Evolutionary conservation across 2,329 filamentous ascomycete genomes (phyloP), one percentile per base, ranked within the genome.

Genomic region (Ophiosphaerella herpotricha): DNA sequence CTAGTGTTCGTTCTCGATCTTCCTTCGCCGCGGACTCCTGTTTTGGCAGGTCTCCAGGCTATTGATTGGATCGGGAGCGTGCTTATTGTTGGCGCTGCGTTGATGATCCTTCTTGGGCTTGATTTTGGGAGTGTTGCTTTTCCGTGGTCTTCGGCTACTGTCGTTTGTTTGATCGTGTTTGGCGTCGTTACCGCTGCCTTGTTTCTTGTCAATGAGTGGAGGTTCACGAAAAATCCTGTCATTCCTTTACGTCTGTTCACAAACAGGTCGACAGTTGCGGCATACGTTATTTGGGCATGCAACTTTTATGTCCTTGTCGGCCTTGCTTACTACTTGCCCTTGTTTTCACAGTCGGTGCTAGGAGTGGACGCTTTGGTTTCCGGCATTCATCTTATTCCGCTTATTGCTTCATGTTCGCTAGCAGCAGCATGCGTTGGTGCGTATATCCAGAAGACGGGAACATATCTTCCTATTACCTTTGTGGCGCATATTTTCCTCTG

Each of bases 261-360:
- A 1, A 74, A 77, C 13, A 61, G 72, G 29, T 83, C 85, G 1
- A 86, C 83, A 46, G 66, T 83, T 9, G 85, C 85, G 0, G 76
- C 79, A 3, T 77, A 29, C 11, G 11, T 29, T 29, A 11, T 29
- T 29, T 29, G 26, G 26, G 26, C 26, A 7, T 29, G 7, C 26
- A 29, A 29, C 26, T 29, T 29, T 11, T 29, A 29, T 29, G 11
- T 29, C 87, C n/a, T 61, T 73, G 1, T 75, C 82, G 1, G 71
- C 71, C 3, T 79, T 78, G 58, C 71, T 74, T 91, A 89, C 71
- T 91, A 88, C 62, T 75, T 91, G 21, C 89, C 89, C 0, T 77
- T 91, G 0, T 91, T 86, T 71, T 86, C 90, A 46, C 89, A 92
- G 66, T 81, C 85, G 2, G 87, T 86, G 0, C 79, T 86, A 1